A percentile compares a stretch with the other conserved stretches of the same genome.
phyloP scores from a whole-genome alignment of 2,329 filamentous ascomycete species.

The Spiromastix sp. region DNA sequence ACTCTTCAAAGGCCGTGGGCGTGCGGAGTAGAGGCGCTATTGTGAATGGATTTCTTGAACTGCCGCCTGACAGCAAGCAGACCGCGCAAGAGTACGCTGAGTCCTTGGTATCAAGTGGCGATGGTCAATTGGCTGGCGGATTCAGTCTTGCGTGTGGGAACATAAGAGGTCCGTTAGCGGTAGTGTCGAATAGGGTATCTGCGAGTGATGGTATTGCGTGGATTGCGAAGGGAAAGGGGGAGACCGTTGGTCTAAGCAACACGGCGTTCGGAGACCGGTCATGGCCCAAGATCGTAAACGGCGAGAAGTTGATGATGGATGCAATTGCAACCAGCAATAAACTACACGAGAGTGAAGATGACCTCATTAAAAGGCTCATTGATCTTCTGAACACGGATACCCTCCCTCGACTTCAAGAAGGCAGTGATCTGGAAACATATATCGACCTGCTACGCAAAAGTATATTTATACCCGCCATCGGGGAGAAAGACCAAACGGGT shows the following conservation, averaged over 20 bases:
- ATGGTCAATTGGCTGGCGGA: slow-evolving; percentile 46
- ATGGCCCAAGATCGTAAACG: slow-evolving; percentile 53
- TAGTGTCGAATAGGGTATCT: slow-evolving; percentile 53
- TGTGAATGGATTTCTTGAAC: slow-evolving; percentile 48
- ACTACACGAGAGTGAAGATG: slow-evolving; percentile 34
- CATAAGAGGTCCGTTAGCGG: slow-evolving; percentile 42
- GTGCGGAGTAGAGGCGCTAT: slow-evolving; percentile 46
- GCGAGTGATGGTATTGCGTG: slow-evolving; percentile 41
- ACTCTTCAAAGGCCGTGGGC: slow-evolving; percentile 34
- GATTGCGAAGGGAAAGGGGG: slow-evolving; percentile 37
- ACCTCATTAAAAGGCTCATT: slow-evolving; percentile 43
- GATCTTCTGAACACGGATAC: slow-evolving; percentile 44
- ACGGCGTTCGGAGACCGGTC: slow-evolving; percentile 47
- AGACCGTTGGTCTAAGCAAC: slow-evolving; percentile 53
- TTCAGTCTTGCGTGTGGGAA: slow-evolving; percentile 53
- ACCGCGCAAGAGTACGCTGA: slow-evolving; percentile 42
- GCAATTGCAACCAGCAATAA: slow-evolving; percentile 38
- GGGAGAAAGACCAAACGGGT: slow-evolving; percentile 33
- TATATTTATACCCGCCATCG: slow-evolving; percentile 50
- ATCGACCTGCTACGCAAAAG: slow-evolving; percentile 47
- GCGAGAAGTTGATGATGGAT: slow-evolving; percentile 42
- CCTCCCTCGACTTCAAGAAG: slow-evolving; percentile 40
- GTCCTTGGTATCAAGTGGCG: slow-evolving; percentile 43
- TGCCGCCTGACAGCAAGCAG: slow-evolving; percentile 28
- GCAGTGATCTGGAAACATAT: slow-evolving; percentile 45